phyloP scores from a whole-genome alignment of 768 basidiomycete genomes.

The Cyathus striatus region DNA sequence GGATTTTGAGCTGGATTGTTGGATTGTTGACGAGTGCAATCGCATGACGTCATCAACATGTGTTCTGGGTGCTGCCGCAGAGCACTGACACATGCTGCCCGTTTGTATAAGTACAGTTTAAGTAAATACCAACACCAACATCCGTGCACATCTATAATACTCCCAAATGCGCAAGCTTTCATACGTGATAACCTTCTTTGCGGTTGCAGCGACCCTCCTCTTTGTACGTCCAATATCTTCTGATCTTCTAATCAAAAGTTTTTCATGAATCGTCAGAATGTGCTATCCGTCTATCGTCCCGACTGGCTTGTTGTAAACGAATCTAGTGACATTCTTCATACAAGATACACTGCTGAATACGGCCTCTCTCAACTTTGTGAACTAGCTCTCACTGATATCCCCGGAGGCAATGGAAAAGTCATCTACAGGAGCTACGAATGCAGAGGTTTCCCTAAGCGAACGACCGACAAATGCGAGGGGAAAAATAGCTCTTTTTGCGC shows the following conservation, averaged over 20 bases:
- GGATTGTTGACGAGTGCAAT: too few species aligned
- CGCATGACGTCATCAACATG: too few species aligned
- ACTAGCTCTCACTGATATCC: slow-evolving; percentile 40
- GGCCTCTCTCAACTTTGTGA: slow-evolving; percentile 60
- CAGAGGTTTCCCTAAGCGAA: slow-evolving; percentile 57
- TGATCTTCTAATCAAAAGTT: not conserved
- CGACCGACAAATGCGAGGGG: slow-evolving; percentile 39
- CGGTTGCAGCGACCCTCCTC: slow-evolving; percentile 39
- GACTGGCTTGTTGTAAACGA: slow-evolving; percentile 55
- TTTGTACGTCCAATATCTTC: not conserved
- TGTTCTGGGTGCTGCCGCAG: too few species aligned
- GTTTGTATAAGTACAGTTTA: too few species aligned
- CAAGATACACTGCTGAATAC: slow-evolving; percentile 46
- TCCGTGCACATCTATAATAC: too few species aligned
- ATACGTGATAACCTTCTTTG: slow-evolving; percentile 59
- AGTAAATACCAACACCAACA: too few species aligned
- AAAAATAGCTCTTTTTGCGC: slow-evolving; percentile 59
- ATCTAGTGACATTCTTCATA: slow-evolving; percentile 36
- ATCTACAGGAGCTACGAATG: slow-evolving; percentile 57
- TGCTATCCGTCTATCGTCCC: slow-evolving; percentile 47
- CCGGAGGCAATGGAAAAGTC: slow-evolving; percentile 38
- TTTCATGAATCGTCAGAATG: slow-evolving; percentile 48
- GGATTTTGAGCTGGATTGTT: too few species aligned
- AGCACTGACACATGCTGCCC: too few species aligned
- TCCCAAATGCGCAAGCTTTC: slow-evolving; percentile 70